These are phyloP conservation scores for Penicillium ochrochloron DNA, from an alignment of 495 filamentous ascomycete genomes.

Conservation along the genomic window DNA sequence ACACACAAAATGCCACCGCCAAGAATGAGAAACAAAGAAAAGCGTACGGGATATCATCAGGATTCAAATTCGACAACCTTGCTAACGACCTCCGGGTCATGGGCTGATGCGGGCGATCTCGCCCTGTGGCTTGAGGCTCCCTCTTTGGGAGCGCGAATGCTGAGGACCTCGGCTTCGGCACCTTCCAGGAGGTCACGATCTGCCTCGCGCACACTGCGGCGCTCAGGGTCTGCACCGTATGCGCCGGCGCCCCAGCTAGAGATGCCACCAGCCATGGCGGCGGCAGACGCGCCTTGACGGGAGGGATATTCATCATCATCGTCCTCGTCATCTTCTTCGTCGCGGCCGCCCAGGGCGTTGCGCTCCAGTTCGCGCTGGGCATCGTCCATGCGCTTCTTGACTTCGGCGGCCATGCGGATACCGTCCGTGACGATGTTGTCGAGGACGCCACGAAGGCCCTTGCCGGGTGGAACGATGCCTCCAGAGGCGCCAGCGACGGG, in stretches of 20 bases:
- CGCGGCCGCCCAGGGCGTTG: constrained; percentile 69
- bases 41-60: constrained; percentile 28
- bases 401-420: constrained; percentile 91
- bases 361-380: constrained; percentile 82
- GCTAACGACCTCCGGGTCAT: constrained; percentile 39
- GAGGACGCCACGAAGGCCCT: constrained; percentile 86
- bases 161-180: constrained; percentile 33
- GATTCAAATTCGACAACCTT: constrained; percentile 50
- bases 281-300: constrained; percentile 29
- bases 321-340: constrained; percentile 79
- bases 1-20: background rate
- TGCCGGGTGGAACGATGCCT: constrained; percentile 63
- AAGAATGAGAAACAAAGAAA: constrained; percentile 6
- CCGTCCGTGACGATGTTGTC: constrained; percentile 98
- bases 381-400: constrained; percentile 89
- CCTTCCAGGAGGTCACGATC: constrained; percentile 81
- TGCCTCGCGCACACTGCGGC: constrained; percentile 67
- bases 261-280: constrained; percentile 46
- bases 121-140: constrained; percentile 27
- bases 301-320: constrained; percentile 62
- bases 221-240: constrained; percentile 60
- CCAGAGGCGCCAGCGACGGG: constrained; percentile 51
- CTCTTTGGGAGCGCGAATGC: constrained; percentile 30
- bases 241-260: constrained; percentile 52
- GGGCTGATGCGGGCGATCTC: constrained; percentile 6